Evolutionary conservation across 306 rosid species (phyloP), one percentile per base, ranked within the genome.

Genomic region (Cicer yamashitae): DNA sequence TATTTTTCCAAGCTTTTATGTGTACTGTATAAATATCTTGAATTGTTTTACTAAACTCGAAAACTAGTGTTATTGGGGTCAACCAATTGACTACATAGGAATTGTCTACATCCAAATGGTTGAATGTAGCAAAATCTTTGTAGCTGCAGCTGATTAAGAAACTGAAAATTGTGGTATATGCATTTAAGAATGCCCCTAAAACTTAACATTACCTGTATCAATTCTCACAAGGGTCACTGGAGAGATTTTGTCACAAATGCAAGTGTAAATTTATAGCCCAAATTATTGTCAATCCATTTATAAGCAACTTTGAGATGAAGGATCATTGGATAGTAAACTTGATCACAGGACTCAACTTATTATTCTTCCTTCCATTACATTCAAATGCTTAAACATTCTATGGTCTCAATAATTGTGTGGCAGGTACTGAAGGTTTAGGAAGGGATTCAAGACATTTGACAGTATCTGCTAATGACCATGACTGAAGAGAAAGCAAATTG

Each of bases 341-440:
- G 22, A 71, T 40, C 40, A 54, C 7, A 57, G 34, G 6, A 43
- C 20, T 25, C 37, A 9, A 8, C 10, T 4, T 12, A 7, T 7
- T 48, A 10, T 20, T 39, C 20, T 69, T 51, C 64, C 17, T 70
- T 65, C 45, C 30, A 3, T 20, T 22, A 50, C 22, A n/a, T 46
- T 10, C 37, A 48, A 10, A 39, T 39, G 45, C 43, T n/a, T 52
- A 73, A 12, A 46, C 13, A 13, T 18, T 25, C 40, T 7, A 25
- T 39, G 18, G 20, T 47, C 22, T 34, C 11, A 40, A 18, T 74
- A 18, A 15, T 44, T 39, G 41, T 67, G 40, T 59, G 10, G 43
- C 80, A 73, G 79, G 75, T 74, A 2, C 56, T 25, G 14, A 67
- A 53, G 69, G 13, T 59, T 37, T 46, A 11, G 14, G 10, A 11